Percentiles rank a stretch among this genome's conserved stretches.
phyloP scores from a whole-genome alignment of 2,329 filamentous ascomycete species.

The Colletotrichum lindemuthianum region DNA sequence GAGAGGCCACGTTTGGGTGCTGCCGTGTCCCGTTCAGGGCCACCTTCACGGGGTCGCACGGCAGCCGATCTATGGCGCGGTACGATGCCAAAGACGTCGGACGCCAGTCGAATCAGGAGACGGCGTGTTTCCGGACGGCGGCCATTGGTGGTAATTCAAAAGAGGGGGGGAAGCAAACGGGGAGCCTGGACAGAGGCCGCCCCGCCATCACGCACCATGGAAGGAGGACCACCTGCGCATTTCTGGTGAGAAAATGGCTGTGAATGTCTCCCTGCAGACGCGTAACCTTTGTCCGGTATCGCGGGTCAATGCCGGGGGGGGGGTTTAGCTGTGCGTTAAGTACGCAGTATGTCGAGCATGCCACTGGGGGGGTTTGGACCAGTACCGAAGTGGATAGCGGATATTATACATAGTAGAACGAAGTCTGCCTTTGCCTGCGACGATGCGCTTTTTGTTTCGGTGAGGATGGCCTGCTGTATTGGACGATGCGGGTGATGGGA shows the following conservation, averaged over 20 bases:
- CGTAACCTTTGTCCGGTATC: not conserved
- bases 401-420: too few species aligned
- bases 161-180: too few species aligned
- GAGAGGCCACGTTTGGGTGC: too few species aligned
- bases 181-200: too few species aligned
- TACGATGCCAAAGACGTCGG: not conserved
- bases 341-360: slow-evolving; percentile 14
- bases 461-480: too few species aligned
- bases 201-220: too few species aligned
- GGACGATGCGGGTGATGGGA: too few species aligned
- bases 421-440: too few species aligned
- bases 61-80: slow-evolving; percentile 14
- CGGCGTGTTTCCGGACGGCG: not conserved
- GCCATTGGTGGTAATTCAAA: not conserved
- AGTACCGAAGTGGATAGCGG: too few species aligned
- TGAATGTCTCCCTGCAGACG: not conserved
- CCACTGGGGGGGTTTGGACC: not conserved
- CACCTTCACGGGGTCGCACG: slow-evolving; percentile 17
- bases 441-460: too few species aligned
- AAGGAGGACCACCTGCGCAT: too few species aligned
- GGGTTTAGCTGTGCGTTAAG: not conserved
- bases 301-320: not conserved
- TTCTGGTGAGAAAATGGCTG: too few species aligned
- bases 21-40: slow-evolving; percentile 8
- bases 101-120: not conserved